Evolutionary conservation across 805 yeast species (phyloP), one percentile per base, ranked within the genome.

Genomic region (Ogataea corticis): DNA sequence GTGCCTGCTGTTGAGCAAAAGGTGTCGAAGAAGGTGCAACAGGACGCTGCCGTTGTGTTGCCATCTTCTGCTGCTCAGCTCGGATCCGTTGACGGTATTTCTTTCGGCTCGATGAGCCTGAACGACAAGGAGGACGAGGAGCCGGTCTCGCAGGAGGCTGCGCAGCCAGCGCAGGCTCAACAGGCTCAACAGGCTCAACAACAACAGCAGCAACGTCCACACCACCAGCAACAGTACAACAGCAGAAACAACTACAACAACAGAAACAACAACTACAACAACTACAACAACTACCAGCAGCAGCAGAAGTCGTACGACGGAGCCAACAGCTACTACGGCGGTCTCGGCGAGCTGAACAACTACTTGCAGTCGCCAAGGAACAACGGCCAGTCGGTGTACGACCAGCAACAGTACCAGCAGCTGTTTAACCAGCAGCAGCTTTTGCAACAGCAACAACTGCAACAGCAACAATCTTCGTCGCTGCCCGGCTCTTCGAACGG

Each of bases 81-180:
- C 48, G 65, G 68, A 52, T 49, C 65, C 27, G 69, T 73, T 42
- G 77, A 74, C 28, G 80, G 80, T 46, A 79, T 77, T 41, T 75
- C 81, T 7, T 77, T 77, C 48, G 82, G 82, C 37, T 77, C 81
- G 2, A 70, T 77, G 66, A 61, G 76, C 3, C 62, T 79, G 52
- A 67, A 71, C 42, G 77, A 76, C 34, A 76, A 73, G 38, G 71
- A 70, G 46, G 58, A 65, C 34, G 54, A 58, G 21, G 52, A 50
- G 15, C 49, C 47, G 12, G 51, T 51, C 23, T 18, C 32, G 16
- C 51, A 46, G 41, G 51, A 42, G 19, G 44, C 40, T 38, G 50
- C 33, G 21, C 59, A 48, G 18, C 52, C 34, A 33, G 54, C 54
- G 18, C 62, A 18, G 45, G 62, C 25, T 17, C 62, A 41, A 72